Evolutionary conservation across 108 stramenopile species (phyloP), one percentile per base, ranked within the genome.

Genomic region (Cyclotella kingstonii): DNA sequence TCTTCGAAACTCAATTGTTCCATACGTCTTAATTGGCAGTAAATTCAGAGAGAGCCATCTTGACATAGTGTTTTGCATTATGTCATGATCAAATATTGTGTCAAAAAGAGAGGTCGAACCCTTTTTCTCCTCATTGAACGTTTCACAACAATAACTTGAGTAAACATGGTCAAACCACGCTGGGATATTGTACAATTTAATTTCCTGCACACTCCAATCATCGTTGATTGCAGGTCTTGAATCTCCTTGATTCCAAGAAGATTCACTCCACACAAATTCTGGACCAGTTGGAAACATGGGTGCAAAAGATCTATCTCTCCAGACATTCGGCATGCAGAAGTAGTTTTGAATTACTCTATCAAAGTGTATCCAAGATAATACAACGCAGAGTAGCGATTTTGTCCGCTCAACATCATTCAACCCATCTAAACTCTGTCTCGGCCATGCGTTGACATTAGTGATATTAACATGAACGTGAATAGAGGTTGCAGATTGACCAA

Each of bases 381-480:
- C 30, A 2, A 63, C 51, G 3, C 51, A 52, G 1, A 63, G 51
- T 11, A 63, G 22, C 1, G 63, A 63, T 22, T 63, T 34, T 17
- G 63, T 63, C 7, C 15, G 3, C 43, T 53, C 51, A 2, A 63
- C 5, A 31, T 53, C 63, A 1, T 3, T 26, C 0, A 6, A 17
- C 22, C 47, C 0, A 10, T 40, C 5, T 4, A 56, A 5, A 0
- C 4, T 31, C 1, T 57, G 26, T 49, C 66, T 23, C 30, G 66
- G 66, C 66, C 66, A 67, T 42, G 66, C 66, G 17, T 19, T 49
- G 40, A 34, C 38, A 50, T 67, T 67, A 2, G 47, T 40, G 5
- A 67, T 30, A 58, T 67, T 67, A 8, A 67, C 66, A 41, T 67
- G 66, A 2, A 67, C 66, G 21, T 67, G 66, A 9, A 67, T 67